phyloP scores from a whole-genome alignment of 805 yeast genomes.

The Saccharomycopsis microspora region DNA sequence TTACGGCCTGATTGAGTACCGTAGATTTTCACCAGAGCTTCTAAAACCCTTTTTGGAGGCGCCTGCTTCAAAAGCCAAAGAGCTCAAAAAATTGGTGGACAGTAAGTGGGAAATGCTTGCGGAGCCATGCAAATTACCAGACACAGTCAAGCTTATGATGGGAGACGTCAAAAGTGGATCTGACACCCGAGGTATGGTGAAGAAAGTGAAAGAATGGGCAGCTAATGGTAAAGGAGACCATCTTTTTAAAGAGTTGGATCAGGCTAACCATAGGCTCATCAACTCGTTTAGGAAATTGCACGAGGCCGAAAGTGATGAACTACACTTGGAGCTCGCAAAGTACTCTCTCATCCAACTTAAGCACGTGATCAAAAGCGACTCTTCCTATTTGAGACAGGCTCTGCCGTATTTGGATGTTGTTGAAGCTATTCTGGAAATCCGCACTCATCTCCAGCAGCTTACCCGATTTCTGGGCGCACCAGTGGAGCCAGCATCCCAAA shows the following conservation, averaged over 20 bases:
- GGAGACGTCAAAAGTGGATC: slow-evolving; percentile 93
- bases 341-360: slow-evolving; percentile 16
- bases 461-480: slow-evolving; percentile 66
- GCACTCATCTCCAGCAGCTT: slow-evolving; percentile 46
- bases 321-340: slow-evolving; percentile 23
- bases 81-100: slow-evolving; percentile 12
- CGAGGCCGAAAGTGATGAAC: no score
- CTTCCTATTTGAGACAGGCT: slow-evolving; percentile 14
- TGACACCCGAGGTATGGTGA: slow-evolving; percentile 85
- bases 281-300: slow-evolving; percentile 24
- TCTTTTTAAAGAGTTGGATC: slow-evolving; percentile 45
- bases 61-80: slow-evolving; percentile 6
- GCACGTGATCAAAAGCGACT: slow-evolving; percentile 14
- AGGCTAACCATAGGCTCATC: slow-evolving; percentile 49
- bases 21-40: slow-evolving; percentile 54
- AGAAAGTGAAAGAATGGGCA: slow-evolving; percentile 63
- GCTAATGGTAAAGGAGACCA: slow-evolving; percentile 36
- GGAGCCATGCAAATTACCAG: slow-evolving; percentile 52
- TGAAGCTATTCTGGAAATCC: slow-evolving; percentile 35
- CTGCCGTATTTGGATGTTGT: slow-evolving; percentile 26
- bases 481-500: slow-evolving; percentile 79
- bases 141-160: slow-evolving; percentile 61
- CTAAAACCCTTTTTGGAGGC: slow-evolving; percentile 26
- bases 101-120: slow-evolving; percentile 30
- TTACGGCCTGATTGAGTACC: slow-evolving; percentile 77